These are phyloP conservation scores for Adansonia rubrostipa DNA, from an alignment of 441 rosid genomes.

Conservation along the genomic window DNA sequence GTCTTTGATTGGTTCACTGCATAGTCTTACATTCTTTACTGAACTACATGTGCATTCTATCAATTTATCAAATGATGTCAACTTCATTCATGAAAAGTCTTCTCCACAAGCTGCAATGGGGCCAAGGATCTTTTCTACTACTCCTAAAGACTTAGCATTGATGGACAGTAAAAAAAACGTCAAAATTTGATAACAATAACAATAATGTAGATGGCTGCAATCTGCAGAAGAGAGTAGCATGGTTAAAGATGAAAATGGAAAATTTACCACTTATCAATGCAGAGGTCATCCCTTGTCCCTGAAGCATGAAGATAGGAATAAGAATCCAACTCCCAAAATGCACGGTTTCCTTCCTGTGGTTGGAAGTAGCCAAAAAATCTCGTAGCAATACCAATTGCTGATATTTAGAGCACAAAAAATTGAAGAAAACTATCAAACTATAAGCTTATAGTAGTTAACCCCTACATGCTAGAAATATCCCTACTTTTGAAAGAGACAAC, in stretches of 20 bases:
- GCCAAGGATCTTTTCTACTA: constrained; percentile 59
- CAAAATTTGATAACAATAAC: not conserved
- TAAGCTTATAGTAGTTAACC: not conserved
- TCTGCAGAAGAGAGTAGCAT: constrained; percentile 16
- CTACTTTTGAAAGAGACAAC: not conserved
- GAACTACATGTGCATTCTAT: constrained; percentile 84
- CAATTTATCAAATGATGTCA: constrained; percentile 94
- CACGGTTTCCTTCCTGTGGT: constrained; percentile 95
- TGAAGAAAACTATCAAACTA: not conserved
- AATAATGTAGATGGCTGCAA: constrained; percentile 12
- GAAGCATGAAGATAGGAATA: constrained; percentile 96
- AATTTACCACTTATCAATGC: constrained; percentile 62
- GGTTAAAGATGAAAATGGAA: constrained; percentile 25
- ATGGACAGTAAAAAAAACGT: not conserved
- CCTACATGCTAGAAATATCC: not conserved
- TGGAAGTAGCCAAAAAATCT: constrained; percentile 96
- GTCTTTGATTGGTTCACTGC: constrained; percentile 79
- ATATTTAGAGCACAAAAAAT: constrained; percentile 32
- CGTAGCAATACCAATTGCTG: constrained; percentile 34
- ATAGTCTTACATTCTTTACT: constrained; percentile 88
- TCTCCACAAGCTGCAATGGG: constrained; percentile 94
- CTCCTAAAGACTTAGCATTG: constrained; percentile 48
- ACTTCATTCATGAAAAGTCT: constrained; percentile 83
- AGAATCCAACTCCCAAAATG: constrained; percentile 99
- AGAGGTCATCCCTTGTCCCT: constrained; percentile 81